Conservation (phyloP, 495 filamentous ascomycete genomes). For the Trichocladium antarcticum region DNA sequence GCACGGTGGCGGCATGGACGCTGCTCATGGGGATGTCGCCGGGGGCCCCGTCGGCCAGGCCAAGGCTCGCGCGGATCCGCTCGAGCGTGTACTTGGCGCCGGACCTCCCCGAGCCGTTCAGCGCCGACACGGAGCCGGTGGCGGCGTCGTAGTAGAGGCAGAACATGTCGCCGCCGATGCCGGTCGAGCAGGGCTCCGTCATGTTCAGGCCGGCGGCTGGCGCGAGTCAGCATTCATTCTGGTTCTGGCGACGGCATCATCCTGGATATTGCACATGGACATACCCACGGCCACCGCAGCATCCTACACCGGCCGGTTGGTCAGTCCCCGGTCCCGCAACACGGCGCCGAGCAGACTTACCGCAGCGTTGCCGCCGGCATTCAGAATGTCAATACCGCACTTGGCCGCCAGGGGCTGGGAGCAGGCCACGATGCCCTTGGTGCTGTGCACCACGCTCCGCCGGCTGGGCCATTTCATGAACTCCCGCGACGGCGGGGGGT, state of each 20-base stretch:
- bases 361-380: conserved; percentile 84
- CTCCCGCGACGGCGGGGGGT: conserved; percentile 48
- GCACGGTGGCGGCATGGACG: conserved; percentile 72
- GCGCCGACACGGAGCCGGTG: conserved; percentile 64
- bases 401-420: conserved; percentile 85
- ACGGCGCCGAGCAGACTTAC: conserved; percentile 40
- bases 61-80: conserved; percentile 55
- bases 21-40: conserved; percentile 64
- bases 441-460: conserved; percentile 85
- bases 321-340: conserved; percentile 8
- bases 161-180: conserved; percentile 98
- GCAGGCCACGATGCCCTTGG: conserved; percentile 83
- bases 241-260: neutral
- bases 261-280: neutral
- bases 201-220: conserved; percentile 78
- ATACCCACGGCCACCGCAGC: conserved; percentile 65
- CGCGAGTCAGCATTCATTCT: neutral
- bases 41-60: conserved; percentile 46
- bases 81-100: conserved; percentile 59
- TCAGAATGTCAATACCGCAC: conserved; percentile 73
- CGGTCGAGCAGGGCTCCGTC: conserved; percentile 85
- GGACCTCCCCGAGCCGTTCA: conserved; percentile 87
- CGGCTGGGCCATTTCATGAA: conserved; percentile 68
- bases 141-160: conserved; percentile 84
- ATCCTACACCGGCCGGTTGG: conserved; percentile 45